Percentiles rank a stretch among this genome's conserved stretches.
Evolutionary conservation across 305 asterid species (phyloP).

Genomic region (Caryopteris hybrid): DNA sequence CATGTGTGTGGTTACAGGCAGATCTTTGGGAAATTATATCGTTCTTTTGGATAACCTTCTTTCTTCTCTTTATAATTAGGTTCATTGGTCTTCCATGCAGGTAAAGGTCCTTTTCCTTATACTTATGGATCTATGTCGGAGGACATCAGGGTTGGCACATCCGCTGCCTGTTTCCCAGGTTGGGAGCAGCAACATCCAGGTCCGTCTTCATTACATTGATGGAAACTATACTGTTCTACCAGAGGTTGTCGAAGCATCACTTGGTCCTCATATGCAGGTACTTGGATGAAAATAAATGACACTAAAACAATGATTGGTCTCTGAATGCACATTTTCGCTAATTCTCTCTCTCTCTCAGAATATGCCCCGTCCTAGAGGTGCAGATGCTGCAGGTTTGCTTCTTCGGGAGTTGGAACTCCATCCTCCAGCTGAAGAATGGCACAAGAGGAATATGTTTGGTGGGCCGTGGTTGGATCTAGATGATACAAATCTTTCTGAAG

Average conservation of each 20-base stretch:
- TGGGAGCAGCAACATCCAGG: slow-evolving; percentile 84
- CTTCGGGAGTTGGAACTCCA: slow-evolving; percentile 97
- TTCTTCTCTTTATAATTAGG: background rate
- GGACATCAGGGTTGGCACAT: slow-evolving; percentile 79
- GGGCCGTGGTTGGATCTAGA: slow-evolving; percentile 96
- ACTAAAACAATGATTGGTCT: background rate
- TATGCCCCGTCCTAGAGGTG: slow-evolving; percentile 99
- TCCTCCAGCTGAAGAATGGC: slow-evolving; percentile 99
- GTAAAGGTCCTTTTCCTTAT: slow-evolving; percentile 94
- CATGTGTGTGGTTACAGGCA: background rate
- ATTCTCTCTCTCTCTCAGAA: slow-evolving; percentile 35
- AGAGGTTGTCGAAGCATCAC: slow-evolving; percentile 98
- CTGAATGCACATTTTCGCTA: background rate
- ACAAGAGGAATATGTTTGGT: slow-evolving; percentile 93
- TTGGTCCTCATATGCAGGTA: slow-evolving; percentile 99
- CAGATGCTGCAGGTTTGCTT: slow-evolving; percentile 97
- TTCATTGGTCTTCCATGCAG: slow-evolving; percentile 40
- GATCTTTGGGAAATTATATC: slow-evolving; percentile 10
- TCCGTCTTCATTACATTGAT: slow-evolving; percentile 92
- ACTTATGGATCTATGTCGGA: slow-evolving; percentile 95
- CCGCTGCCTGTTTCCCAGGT: slow-evolving; percentile 95
- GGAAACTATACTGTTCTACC: slow-evolving; percentile 95
- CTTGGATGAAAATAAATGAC: slow-evolving; percentile 9
- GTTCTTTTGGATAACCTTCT: background rate
- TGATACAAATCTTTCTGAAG: slow-evolving; percentile 48